Conservation (phyloP, 1,139 yeast genomes). For the Yamadazyma sp. region DNA sequence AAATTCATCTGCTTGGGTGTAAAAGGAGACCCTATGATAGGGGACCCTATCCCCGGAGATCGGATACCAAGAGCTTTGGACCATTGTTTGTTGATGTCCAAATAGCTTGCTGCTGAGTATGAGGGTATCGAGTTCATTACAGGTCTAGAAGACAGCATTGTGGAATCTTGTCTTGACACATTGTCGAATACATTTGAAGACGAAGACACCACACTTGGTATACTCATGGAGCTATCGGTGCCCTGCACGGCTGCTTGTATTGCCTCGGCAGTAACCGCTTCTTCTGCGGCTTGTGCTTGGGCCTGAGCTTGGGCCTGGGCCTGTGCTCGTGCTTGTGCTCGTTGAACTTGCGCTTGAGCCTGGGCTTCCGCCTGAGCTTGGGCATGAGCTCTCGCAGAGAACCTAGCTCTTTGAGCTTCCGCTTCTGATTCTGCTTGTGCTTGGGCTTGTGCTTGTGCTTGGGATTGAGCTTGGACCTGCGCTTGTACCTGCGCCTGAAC, state of each 20-base stretch:
- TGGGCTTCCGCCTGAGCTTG: background rate
- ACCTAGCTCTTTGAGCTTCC: background rate
- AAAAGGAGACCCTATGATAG: conserved; percentile 16
- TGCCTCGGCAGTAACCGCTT: conserved; percentile 1
- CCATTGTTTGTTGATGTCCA: conserved; percentile 18
- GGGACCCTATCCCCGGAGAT: conserved; percentile 17
- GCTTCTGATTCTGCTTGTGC: conserved; percentile 1
- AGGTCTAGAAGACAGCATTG: conserved; percentile 4
- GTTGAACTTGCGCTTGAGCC: background rate
- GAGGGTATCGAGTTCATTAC: conserved; percentile 6
- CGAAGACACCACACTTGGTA: conserved; percentile 13
- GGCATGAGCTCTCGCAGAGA: conserved; percentile 3
- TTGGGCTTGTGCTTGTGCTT: background rate
- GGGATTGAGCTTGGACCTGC: background rate
- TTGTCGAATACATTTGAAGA: conserved; percentile 10
- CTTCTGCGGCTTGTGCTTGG: conserved; percentile 1
- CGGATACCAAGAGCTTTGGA: conserved; percentile 14
- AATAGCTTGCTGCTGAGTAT: conserved; percentile 9
- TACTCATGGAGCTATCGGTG: background rate
- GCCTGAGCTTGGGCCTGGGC: conserved; percentile 3
- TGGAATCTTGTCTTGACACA: conserved; percentile 3
- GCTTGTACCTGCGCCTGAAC: conserved; percentile 2
- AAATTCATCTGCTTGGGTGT: conserved; percentile 13
- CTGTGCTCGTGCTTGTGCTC: conserved; percentile 5
- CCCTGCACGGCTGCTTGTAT: conserved; percentile 1